A percentile compares a stretch with the other conserved stretches of the same genome.
Evolutionary conservation across 768 basidiomycete species (phyloP).

Genomic region (Calvatia gigantea): DNA sequence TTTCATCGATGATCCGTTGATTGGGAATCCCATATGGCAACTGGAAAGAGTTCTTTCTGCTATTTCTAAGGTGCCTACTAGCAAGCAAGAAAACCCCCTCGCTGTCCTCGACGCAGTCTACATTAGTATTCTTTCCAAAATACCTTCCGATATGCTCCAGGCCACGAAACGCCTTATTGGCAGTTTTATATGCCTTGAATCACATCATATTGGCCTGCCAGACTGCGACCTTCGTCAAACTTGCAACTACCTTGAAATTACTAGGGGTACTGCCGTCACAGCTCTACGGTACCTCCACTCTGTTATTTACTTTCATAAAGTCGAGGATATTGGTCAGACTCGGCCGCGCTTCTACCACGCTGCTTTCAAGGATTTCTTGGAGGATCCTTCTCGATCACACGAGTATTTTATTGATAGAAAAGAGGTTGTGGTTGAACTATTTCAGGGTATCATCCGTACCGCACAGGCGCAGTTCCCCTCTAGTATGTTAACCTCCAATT

Average conservation of each 20-base stretch:
- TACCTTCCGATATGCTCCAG: not conserved
- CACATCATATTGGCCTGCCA: not conserved
- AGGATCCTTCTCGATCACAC: not conserved
- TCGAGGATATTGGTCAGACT: not conserved
- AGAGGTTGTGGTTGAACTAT: not conserved
- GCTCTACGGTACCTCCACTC: not conserved
- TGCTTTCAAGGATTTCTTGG: not conserved
- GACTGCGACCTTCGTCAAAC: not conserved
- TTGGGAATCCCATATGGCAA: not conserved
- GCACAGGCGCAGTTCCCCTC: not conserved
- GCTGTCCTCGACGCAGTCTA: conserved; percentile 5
- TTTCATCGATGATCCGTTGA: conserved; percentile 15
- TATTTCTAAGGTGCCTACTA: not conserved
- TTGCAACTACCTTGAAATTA: not conserved
- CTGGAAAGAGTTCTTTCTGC: conserved; percentile 7
- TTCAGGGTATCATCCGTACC: not conserved
- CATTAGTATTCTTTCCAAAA: not conserved
- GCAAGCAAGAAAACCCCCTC: not conserved
- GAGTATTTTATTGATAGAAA: not conserved
- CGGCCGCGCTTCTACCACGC: not conserved
- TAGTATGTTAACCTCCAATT: not conserved
- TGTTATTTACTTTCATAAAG: not conserved
- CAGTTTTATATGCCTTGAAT: not conserved
- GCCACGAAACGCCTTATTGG: not conserved
- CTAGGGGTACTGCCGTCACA: not conserved